Conservation (phyloP, 345 rosid genomes). For the Cardiospermum halicacabum region DNA sequence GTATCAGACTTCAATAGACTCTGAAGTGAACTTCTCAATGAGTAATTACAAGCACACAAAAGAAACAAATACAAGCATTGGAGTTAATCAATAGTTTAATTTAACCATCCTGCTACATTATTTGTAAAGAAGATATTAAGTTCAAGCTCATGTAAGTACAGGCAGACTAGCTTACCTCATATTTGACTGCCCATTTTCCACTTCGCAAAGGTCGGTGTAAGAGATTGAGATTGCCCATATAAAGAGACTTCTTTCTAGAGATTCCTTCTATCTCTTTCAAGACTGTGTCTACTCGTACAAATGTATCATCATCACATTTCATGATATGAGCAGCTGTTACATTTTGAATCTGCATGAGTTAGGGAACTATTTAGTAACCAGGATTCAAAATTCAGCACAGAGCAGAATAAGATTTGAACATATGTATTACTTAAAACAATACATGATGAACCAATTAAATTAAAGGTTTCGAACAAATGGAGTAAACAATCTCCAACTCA, state of each 20-base stretch:
- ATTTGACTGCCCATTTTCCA: conserved; percentile 96
- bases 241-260: conserved; percentile 59
- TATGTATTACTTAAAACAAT: not conserved
- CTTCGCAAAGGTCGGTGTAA: conserved; percentile 87
- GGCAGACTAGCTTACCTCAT: conserved; percentile 57
- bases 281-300: conserved; percentile 74
- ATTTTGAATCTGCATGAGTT: conserved; percentile 63
- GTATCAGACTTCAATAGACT: no score
- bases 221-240: conserved; percentile 96
- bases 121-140: not conserved
- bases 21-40: no score
- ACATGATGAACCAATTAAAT: not conserved
- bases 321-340: conserved; percentile 73
- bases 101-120: no score
- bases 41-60: no score
- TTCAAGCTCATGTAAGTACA: conserved; percentile 1
- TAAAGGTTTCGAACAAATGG: conserved; percentile 12
- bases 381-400: not conserved
- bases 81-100: no score
- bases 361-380: conserved; percentile 6
- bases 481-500: conserved; percentile 30
- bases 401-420: not conserved
- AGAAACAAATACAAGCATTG: not conserved
- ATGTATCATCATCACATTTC: conserved; percentile 98
- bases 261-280: conserved; percentile 70